Percentiles rank a stretch among this genome's conserved stretches.
phyloP scores from a whole-genome alignment of 768 basidiomycete genomes.

The Obba rivulosa region DNA sequence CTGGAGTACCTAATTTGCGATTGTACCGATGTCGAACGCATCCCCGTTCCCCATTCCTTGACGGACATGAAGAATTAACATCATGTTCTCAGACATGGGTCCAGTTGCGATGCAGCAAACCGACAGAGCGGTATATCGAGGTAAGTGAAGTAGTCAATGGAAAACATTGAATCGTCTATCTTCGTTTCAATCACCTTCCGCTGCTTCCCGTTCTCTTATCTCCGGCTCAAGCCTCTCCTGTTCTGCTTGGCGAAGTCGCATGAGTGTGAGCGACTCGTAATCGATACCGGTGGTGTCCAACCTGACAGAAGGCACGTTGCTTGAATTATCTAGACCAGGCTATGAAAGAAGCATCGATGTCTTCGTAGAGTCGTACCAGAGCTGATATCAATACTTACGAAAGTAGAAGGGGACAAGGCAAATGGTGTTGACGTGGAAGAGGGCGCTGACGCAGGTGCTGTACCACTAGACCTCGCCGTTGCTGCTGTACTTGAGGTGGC shows the following conservation, averaged over 20 bases:
- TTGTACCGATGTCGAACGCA: too few species aligned
- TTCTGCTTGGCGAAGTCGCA: conserved; percentile 80
- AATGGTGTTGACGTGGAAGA: conserved; percentile 32
- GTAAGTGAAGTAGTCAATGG: not conserved
- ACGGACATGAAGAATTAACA: too few species aligned
- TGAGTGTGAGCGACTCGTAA: conserved; percentile 74
- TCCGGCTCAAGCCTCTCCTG: conserved; percentile 71
- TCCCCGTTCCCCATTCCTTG: too few species aligned
- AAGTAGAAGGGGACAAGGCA: conserved; percentile 58
- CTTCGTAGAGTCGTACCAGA: not conserved
- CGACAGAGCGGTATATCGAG: not conserved
- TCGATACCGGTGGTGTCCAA: conserved; percentile 46
- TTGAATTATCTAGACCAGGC: conserved; percentile 15
- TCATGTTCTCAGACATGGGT: too few species aligned
- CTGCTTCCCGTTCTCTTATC: conserved; percentile 64
- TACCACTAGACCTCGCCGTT: not conserved
- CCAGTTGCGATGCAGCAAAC: too few species aligned
- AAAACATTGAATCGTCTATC: too few species aligned
- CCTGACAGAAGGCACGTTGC: conserved; percentile 13
- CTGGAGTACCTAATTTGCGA: too few species aligned
- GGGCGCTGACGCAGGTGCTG: not conserved
- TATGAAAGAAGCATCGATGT: conserved; percentile 3
- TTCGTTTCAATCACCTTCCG: conserved; percentile 11
- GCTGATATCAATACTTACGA: conserved; percentile 34
- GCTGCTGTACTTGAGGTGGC: not conserved